Conservation (phyloP, 139 green algal species). For the Tetraselmis striata region DNA sequence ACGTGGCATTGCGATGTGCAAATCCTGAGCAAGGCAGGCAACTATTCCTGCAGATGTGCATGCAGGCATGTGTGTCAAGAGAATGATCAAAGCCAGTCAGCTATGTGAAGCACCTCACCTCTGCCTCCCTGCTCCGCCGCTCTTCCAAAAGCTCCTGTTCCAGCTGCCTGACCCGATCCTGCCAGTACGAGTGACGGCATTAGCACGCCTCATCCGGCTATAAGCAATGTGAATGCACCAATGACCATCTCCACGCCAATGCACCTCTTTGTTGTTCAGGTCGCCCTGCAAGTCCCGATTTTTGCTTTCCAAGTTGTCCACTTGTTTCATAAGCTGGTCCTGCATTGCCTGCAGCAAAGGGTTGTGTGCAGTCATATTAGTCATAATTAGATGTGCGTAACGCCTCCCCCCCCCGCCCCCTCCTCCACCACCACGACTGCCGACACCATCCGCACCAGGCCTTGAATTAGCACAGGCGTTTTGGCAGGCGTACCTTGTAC, state of each 20-base stretch:
- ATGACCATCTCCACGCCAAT: too few relatives aligned
- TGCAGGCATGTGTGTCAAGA: not conserved
- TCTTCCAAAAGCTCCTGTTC: not conserved
- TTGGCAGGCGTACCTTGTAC: slow-evolving; percentile 30
- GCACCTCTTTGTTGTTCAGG: slow-evolving; percentile 22
- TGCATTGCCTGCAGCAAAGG: slow-evolving; percentile 11
- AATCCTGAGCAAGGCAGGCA: too few relatives aligned
- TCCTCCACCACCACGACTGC: not conserved
- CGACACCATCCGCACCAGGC: not conserved
- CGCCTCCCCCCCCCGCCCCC: too few relatives aligned
- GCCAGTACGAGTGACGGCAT: too few relatives aligned
- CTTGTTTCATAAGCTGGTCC: slow-evolving; percentile 33
- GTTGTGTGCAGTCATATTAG: too few relatives aligned
- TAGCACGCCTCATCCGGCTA: not conserved
- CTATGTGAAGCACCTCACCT: not conserved
- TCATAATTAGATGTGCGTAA: too few relatives aligned
- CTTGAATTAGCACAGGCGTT: too few relatives aligned
- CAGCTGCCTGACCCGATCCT: not conserved
- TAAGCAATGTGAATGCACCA: too few relatives aligned
- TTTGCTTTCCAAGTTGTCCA: slow-evolving; percentile 27
- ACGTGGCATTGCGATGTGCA: too few relatives aligned
- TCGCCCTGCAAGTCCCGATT: slow-evolving; percentile 16
- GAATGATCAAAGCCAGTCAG: not conserved
- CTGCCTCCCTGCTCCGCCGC: not conserved
- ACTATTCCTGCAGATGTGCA: too few relatives aligned